Evolutionary conservation across 371 early-diverging fungal genomes (phyloP).

Genomic region (Caulochytrium protostelioides): DNA sequence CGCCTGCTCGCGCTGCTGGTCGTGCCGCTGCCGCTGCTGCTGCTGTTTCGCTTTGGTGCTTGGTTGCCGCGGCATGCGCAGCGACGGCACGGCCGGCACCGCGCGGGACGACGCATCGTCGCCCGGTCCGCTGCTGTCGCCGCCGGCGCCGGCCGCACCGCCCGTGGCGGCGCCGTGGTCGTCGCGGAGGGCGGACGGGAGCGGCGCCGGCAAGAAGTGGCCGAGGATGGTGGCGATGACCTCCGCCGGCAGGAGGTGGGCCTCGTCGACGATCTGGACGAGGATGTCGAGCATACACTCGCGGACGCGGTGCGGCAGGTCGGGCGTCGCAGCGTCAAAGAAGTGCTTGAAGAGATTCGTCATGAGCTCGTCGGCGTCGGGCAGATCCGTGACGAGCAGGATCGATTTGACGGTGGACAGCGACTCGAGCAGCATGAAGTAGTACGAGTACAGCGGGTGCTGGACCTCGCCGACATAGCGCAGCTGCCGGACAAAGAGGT

Average conservation of each 20-base stretch:
- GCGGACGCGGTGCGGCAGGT: slow-evolving; percentile 48
- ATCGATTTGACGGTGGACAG: slow-evolving; percentile 64
- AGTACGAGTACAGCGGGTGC: slow-evolving; percentile 38
- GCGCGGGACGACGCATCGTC: too few relatives aligned
- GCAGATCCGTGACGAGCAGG: slow-evolving; percentile 46
- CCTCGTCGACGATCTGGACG: slow-evolving; percentile 60
- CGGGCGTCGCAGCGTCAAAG: slow-evolving; percentile 37
- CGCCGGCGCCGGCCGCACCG: too few relatives aligned
- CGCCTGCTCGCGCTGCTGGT: slow-evolving; percentile 29
- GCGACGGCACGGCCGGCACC: too few relatives aligned
- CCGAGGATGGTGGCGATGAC: slow-evolving; percentile 53
- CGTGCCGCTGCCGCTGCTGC: too few relatives aligned
- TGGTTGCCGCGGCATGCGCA: too few relatives aligned
- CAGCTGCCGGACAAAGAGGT: slow-evolving; percentile 51
- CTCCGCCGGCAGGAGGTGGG: slow-evolving; percentile 40
- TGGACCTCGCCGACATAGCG: slow-evolving; percentile 29
- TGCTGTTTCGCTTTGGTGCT: too few relatives aligned
- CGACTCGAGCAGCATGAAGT: slow-evolving; percentile 66
- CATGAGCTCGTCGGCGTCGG: slow-evolving; percentile 42
- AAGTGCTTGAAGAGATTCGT: slow-evolving; percentile 34
- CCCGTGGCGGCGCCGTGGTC: too few relatives aligned
- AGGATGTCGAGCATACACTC: slow-evolving; percentile 61
- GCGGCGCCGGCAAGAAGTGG: too few relatives aligned
- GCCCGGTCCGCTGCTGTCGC: too few relatives aligned
- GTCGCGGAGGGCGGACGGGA: too few relatives aligned